Evolutionary conservation across 1,284 basidiomycete species (phyloP).

Genomic region (Sphaerobolus stellatus): DNA sequence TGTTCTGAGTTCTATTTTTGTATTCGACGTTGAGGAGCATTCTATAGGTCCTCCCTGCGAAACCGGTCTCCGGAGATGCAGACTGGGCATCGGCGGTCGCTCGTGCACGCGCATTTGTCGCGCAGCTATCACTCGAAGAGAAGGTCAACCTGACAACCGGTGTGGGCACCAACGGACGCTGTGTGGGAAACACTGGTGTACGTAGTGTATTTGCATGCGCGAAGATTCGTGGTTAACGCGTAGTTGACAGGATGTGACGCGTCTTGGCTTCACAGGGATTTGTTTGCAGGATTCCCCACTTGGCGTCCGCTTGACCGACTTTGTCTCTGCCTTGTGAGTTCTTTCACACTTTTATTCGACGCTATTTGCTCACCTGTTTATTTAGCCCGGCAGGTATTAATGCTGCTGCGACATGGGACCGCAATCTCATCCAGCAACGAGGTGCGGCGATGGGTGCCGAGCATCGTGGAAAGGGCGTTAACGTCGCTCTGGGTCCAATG

Average conservation of each 20-base stretch:
- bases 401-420: conserved; percentile 60
- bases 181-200: conserved; percentile 58
- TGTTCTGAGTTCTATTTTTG: background rate
- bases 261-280: conserved; percentile 42
- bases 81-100: conserved; percentile 47
- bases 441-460: conserved; percentile 78
- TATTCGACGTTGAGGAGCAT: no score
- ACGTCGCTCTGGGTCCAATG: conserved; percentile 68
- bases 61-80: background rate
- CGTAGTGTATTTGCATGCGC: background rate
- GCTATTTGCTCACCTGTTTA: background rate
- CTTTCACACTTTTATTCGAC: background rate
- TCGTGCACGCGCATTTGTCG: conserved; percentile 45
- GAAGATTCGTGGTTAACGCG: background rate
- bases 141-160: conserved; percentile 56
- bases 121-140: no score
- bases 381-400: conserved; percentile 53
- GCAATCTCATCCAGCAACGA: conserved; percentile 64
- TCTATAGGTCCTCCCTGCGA: conserved; percentile 10
- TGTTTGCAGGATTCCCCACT: conserved; percentile 54
- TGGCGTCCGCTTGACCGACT: conserved; percentile 54
- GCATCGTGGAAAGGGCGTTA: conserved; percentile 76
- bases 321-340: conserved; percentile 50
- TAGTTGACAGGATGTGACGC: conserved; percentile 14
- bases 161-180: conserved; percentile 53